A percentile compares a stretch with the other conserved stretches of the same genome.
These are phyloP conservation scores for Apophysomyces ossiformis DNA, from an alignment of 371 early-diverging fungal species.

Conservation along the genomic window DNA sequence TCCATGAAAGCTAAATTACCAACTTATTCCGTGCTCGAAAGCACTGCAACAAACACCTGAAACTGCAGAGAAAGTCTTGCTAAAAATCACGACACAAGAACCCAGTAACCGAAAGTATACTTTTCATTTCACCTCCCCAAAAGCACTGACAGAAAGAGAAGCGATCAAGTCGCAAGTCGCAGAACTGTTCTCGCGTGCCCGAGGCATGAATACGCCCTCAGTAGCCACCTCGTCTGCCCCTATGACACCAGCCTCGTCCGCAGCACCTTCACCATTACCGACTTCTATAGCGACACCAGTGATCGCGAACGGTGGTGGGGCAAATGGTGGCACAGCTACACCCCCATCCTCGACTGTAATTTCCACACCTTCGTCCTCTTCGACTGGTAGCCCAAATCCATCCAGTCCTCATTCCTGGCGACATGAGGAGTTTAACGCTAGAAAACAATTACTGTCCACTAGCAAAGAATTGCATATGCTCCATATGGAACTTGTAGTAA, in stretches of 20 bases:
- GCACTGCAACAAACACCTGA: constrained; percentile 50
- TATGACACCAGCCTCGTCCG: constrained; percentile 12
- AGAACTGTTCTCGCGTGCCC: constrained; percentile 48
- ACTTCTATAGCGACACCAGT: constrained; percentile 27
- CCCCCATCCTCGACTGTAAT: constrained; percentile 24
- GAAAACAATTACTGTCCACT: constrained; percentile 67
- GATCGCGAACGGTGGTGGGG: constrained; percentile 8
- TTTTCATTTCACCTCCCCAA: constrained; percentile 58
- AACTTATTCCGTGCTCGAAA: constrained; percentile 9
- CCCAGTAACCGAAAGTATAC: constrained; percentile 47
- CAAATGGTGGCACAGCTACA: constrained; percentile 14
- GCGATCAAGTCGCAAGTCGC: constrained; percentile 60
- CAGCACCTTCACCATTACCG: not conserved
- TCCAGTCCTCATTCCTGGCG: constrained; percentile 29
- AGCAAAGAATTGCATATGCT: constrained; percentile 73
- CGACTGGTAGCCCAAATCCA: constrained; percentile 24
- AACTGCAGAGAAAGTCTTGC: constrained; percentile 38
- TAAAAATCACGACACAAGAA: constrained; percentile 39
- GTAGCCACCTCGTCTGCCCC: constrained; percentile 14
- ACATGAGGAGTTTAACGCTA: constrained; percentile 61
- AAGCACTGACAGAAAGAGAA: constrained; percentile 59
- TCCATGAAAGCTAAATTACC: not conserved
- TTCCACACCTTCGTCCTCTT: constrained; percentile 29
- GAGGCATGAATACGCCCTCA: constrained; percentile 28
- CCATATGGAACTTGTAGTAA: constrained; percentile 82